Base-by-base conservation (phyloP, 202 grass and related monocot species). In the Zoysia matrella region DNA sequence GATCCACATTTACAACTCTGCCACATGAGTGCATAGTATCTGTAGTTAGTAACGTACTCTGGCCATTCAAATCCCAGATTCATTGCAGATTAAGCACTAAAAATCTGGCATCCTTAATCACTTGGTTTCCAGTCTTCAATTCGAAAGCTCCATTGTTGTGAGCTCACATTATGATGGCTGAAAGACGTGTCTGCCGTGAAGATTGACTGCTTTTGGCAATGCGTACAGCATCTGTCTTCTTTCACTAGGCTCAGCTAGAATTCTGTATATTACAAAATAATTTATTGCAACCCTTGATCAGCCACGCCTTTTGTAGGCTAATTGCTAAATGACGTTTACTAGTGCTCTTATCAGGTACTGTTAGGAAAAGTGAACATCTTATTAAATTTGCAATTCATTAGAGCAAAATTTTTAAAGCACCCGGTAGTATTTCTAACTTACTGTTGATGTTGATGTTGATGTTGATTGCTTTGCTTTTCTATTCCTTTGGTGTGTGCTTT, bases 91-190 rank as follows among this genome's bases (percentile, higher is more conserved):
- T n/a, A n/a, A 68, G 67, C 55, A 62, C 62, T 52, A 54, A 16
- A 61, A 41, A 69, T 76, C 72, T 67, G 22, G 77, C 55, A 69
- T 64, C 22, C 71, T 76, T 76, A 72, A 71, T 68, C 47, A 57
- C 55, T 45, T 81, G 44, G 10, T 87, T 7, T 43, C 65, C 51
- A 77, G 51, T 65, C 75, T 80, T 81, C 4, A 56, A 75, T 46
- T 81, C 12, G 71, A 60, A 2, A 16, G 22, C 14, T 71, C 71
- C 48, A 45, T 13, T 79, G 7, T 47, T 52, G 65, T 74, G 54
- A 14, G 47, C 9, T 80, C 70, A 71, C 56, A 39, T 71, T 85
- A 84, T 85, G 41, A 76, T 74, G 54, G 54, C 42, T 57, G 58
- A 76, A 60, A 15, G 75, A 60, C 10, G 10, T 61, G 3, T 52